Conservation (phyloP, 2,329 filamentous ascomycete genomes). For the Pseudogymnoascus sp. region DNA sequence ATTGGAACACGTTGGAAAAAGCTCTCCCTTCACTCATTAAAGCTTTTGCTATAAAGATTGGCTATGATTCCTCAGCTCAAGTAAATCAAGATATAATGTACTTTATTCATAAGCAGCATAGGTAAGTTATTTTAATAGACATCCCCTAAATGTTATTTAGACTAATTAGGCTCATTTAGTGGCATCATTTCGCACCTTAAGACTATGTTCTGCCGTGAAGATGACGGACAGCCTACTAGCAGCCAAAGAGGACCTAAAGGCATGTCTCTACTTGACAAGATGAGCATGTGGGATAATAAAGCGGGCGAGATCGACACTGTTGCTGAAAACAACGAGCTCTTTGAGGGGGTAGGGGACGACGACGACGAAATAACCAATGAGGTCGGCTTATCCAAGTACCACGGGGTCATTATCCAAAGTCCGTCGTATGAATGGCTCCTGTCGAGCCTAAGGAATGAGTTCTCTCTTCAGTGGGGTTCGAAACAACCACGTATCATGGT, state of each 20-base stretch:
- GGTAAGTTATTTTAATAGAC: not conserved
- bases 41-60: constrained; percentile 12
- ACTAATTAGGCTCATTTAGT: not conserved
- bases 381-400: constrained; percentile 9
- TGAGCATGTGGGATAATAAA: constrained; percentile 14
- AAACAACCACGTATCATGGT: not conserved
- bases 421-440: constrained; percentile 14
- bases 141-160: not conserved
- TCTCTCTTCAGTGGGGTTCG: not conserved
- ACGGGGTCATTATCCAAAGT: constrained; percentile 10
- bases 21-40: constrained; percentile 12
- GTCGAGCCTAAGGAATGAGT: constrained; percentile 5
- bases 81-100: constrained; percentile 10
- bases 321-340: not conserved
- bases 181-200: not conserved
- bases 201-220: not conserved
- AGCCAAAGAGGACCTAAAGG: not conserved
- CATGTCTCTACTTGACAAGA: constrained; percentile 13
- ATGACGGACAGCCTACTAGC: not conserved
- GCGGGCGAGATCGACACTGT: not conserved
- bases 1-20: not conserved
- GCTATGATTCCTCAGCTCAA: constrained; percentile 7
- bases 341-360: constrained; percentile 7
- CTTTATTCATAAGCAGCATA: constrained; percentile 11
- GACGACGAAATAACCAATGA: constrained; percentile 8